These are phyloP conservation scores for Allomyces macrogynus DNA, from an alignment of 192 early-diverging fungal genomes.

Conservation along the genomic window DNA sequence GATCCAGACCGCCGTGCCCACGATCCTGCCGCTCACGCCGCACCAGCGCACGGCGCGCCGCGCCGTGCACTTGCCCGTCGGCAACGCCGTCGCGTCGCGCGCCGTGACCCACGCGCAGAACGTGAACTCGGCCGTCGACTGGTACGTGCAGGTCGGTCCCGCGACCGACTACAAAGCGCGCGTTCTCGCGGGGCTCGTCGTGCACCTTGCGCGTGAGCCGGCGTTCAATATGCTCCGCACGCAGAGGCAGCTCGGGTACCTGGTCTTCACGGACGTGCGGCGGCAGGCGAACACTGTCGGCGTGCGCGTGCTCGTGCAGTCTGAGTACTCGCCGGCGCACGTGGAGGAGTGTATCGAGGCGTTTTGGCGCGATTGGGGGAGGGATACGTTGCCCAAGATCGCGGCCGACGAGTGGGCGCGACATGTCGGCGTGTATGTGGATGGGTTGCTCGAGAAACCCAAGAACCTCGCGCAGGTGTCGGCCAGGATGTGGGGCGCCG, in stretches of 20 bases:
- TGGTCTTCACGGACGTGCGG: conserved; percentile 49
- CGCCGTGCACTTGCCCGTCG: conserved; percentile 27
- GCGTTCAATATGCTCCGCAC: conserved; percentile 86
- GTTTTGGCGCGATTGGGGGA: conserved; percentile 33
- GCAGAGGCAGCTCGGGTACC: conserved; percentile 65
- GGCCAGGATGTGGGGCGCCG: too few relatives aligned
- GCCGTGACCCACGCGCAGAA: conserved; percentile 55
- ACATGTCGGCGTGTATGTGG: too few relatives aligned
- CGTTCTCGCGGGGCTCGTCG: conserved; percentile 43
- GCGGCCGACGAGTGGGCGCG: too few relatives aligned
- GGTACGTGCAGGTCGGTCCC: conserved; percentile 63
- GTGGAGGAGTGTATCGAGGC: conserved; percentile 56
- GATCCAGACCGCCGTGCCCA: conserved; percentile 31
- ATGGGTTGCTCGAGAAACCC: too few relatives aligned
- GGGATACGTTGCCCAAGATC: too few relatives aligned
- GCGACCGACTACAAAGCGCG: conserved; percentile 41
- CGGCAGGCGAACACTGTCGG: conserved; percentile 60
- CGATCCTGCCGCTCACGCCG: conserved; percentile 27
- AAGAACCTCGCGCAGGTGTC: too few relatives aligned
- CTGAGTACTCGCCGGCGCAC: conserved; percentile 60
- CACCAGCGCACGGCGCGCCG: conserved; percentile 22
- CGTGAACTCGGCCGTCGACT: conserved; percentile 72
- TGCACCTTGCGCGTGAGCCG: conserved; percentile 70
- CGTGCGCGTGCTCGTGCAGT: conserved; percentile 66
- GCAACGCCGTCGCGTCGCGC: conserved; percentile 24